Conservation (phyloP, 2,329 filamentous ascomycete species). For the Trematosphaeria pertusa region DNA sequence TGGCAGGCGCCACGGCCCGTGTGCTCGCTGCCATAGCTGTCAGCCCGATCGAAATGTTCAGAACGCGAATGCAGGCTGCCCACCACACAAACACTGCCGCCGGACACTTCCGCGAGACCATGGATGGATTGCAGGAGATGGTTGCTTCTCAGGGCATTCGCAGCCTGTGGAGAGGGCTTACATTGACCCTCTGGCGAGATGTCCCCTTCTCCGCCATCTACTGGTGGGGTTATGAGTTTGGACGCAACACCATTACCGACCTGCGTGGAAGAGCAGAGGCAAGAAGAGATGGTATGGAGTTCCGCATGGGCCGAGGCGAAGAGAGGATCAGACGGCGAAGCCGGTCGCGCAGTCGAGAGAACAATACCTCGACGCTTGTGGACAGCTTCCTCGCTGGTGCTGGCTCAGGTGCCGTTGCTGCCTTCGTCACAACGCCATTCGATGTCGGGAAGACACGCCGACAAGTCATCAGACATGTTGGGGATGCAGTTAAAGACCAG, state of each 20-base stretch:
- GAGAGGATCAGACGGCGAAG: constrained; percentile 38
- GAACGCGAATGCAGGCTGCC: constrained; percentile 88
- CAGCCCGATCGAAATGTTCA: constrained; percentile 90
- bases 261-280: constrained; percentile 62
- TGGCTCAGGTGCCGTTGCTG: constrained; percentile 81
- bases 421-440: constrained; percentile 90
- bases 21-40: constrained; percentile 82
- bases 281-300: constrained; percentile 37
- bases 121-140: constrained; percentile 79
- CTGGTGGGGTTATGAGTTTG: constrained; percentile 96
- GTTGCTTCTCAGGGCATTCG: constrained; percentile 76
- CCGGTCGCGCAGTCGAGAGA: constrained; percentile 69
- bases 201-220: constrained; percentile 97
- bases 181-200: constrained; percentile 92
- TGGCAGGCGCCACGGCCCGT: constrained; percentile 80
- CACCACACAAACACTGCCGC: constrained; percentile 53
- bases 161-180: constrained; percentile 88
- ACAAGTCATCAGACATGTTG: constrained; percentile 75
- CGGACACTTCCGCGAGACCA: constrained; percentile 79
- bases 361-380: constrained; percentile 77
- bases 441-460: constrained; percentile 97
- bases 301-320: constrained; percentile 42
- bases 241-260: constrained; percentile 75
- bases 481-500: constrained; percentile 45
- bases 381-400: constrained; percentile 92